These are phyloP conservation scores for Viola pubescens DNA, from an alignment of 441 rosid species.

Conservation along the genomic window DNA sequence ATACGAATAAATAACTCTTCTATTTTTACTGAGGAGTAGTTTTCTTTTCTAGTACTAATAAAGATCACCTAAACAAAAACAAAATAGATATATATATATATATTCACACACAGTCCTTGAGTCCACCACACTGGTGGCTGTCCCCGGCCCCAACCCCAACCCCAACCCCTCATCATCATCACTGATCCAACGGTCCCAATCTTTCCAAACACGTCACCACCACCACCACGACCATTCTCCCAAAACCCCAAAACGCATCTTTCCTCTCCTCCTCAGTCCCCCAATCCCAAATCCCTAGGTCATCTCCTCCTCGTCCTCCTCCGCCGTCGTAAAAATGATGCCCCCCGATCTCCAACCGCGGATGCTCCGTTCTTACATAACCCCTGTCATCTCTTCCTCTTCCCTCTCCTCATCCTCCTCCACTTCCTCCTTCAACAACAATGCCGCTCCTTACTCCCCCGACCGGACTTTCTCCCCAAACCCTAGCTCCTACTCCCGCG, in stretches of 20 bases:
- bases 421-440: slow-evolving; percentile 32
- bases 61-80: too few species aligned
- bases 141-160: too few species aligned
- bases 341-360: slow-evolving; percentile 93
- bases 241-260: slow-evolving; percentile 2
- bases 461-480: slow-evolving; percentile 27
- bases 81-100: too few species aligned
- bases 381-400: slow-evolving; percentile 43
- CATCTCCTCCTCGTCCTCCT: not conserved
- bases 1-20: too few species aligned
- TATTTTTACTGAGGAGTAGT: too few species aligned
- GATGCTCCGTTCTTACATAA: slow-evolving; percentile 70
- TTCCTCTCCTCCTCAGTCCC: not conserved
- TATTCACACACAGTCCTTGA: too few species aligned
- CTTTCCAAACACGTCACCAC: slow-evolving; percentile 19
- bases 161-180: not conserved
- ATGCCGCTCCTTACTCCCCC: slow-evolving; percentile 41
- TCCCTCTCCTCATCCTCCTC: slow-evolving; percentile 43
- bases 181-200: slow-evolving; percentile 22
- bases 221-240: not conserved
- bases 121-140: too few species aligned
- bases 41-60: too few species aligned
- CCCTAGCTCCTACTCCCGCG: slow-evolving; percentile 20
- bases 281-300: not conserved
- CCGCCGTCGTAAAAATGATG: slow-evolving; percentile 40